These are phyloP conservation scores for Aspergillus sp. DNA, from an alignment of 2,329 filamentous ascomycete species.

Conservation along the genomic window DNA sequence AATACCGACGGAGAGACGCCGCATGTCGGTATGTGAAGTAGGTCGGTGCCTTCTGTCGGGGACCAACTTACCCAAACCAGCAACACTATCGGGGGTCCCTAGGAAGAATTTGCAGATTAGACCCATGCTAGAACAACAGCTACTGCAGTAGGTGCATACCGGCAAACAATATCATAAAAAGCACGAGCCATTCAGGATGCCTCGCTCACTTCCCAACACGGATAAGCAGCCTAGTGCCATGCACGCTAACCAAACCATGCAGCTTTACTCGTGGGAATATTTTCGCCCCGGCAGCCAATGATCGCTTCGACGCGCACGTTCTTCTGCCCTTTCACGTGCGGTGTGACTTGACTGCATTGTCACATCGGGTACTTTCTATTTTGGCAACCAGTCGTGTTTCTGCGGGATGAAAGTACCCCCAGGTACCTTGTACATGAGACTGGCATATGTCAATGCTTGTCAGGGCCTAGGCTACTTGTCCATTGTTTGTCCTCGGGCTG, in stretches of 20 bases:
- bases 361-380: slow-evolving; percentile 3
- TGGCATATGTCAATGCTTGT: not conserved
- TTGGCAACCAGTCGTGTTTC: not conserved
- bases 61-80: not conserved
- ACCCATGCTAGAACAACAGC: not conserved
- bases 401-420: not conserved
- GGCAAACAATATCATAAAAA: not conserved
- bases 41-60: slow-evolving; percentile 1
- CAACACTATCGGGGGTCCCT: not conserved
- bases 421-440: not conserved
- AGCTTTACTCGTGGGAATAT: slow-evolving; percentile 4
- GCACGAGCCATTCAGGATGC: not conserved
- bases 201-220: not conserved
- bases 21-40: not conserved
- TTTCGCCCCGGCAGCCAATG: not conserved
- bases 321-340: slow-evolving; percentile 1
- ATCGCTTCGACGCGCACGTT: not conserved
- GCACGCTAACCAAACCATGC: slow-evolving; percentile 5
- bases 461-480: no score
- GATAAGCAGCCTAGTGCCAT: not conserved
- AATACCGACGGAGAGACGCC: not conserved
- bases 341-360: slow-evolving; percentile 9
- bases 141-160: not conserved
- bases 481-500: not conserved
- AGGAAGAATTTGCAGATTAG: not conserved